Percentiles rank a stretch among this genome's conserved stretches.
Evolutionary conservation across 1,284 basidiomycete species (phyloP).

Genomic region (Moesziomyces sp.): DNA sequence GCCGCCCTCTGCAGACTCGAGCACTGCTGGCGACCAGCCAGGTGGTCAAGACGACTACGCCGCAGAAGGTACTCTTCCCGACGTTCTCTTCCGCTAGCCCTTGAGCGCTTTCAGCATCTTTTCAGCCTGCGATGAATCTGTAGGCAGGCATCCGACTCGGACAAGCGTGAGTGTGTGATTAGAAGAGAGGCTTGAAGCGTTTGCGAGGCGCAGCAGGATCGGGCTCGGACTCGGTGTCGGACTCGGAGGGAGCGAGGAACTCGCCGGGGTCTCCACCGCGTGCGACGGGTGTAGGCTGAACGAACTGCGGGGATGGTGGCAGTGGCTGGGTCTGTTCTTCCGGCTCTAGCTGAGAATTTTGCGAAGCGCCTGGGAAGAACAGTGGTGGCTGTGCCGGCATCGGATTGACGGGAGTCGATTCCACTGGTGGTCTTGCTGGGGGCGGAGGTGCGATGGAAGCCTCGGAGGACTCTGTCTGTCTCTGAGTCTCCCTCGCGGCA

Average conservation of each 20-base stretch:
- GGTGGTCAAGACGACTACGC: conserved; percentile 12
- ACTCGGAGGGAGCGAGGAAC: conserved; percentile 4
- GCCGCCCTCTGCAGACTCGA: too few relatives aligned
- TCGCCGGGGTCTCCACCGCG: conserved; percentile 33
- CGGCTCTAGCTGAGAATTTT: background rate
- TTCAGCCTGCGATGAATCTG: too few relatives aligned
- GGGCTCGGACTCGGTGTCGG: background rate
- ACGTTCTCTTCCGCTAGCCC: conserved; percentile 31
- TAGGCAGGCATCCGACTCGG: too few relatives aligned
- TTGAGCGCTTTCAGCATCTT: too few relatives aligned
- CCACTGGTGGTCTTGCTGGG: background rate
- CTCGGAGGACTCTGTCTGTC: background rate
- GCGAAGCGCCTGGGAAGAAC: conserved; percentile 37
- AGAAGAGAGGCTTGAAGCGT: conserved; percentile 36
- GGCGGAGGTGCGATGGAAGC: background rate
- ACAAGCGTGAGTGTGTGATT: background rate
- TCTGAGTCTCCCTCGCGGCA: too few relatives aligned
- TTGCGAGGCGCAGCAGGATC: conserved; percentile 4
- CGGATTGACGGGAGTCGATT: conserved; percentile 11
- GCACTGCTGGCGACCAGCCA: too few relatives aligned
- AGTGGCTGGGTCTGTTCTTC: conserved; percentile 1
- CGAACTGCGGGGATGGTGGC: background rate
- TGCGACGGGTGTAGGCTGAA: conserved; percentile 27
- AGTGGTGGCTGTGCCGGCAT: conserved; percentile 10
- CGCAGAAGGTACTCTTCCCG: conserved; percentile 35